phyloP scores from a whole-genome alignment of 257 asterid species.

The Ehretia macrophylla region DNA sequence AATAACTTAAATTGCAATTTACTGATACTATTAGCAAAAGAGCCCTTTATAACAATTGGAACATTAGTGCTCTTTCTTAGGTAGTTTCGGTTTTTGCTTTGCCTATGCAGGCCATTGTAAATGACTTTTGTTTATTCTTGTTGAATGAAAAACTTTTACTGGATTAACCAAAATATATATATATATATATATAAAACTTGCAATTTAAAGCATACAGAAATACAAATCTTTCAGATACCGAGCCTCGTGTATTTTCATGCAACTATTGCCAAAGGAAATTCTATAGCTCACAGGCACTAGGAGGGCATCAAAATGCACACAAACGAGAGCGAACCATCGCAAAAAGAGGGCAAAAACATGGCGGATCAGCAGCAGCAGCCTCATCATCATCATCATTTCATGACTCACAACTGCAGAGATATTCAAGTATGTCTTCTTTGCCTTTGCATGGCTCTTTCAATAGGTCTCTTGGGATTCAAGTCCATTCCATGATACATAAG shows the following conservation, averaged over 20 bases:
- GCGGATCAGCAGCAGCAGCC: conserved; percentile 3
- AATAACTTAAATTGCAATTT: no score
- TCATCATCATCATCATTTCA: conserved; percentile 3
- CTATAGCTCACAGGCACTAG: conserved; percentile 89
- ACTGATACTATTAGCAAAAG: no score
- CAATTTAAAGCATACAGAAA: no score
- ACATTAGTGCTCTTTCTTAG: no score
- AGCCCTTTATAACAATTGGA: no score
- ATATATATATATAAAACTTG: no score
- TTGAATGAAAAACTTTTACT: no score
- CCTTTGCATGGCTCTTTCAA: conserved; percentile 56
- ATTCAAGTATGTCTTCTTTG: conserved; percentile 59
- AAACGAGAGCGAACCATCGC: conserved; percentile 79
- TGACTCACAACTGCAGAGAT: conserved; percentile 17
- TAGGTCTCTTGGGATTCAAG: conserved; percentile 57
- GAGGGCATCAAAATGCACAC: conserved; percentile 96
- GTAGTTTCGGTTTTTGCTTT: no score
- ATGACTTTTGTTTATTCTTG: no score
- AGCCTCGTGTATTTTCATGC: conserved; percentile 68
- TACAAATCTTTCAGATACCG: conserved; percentile 19
- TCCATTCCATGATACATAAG: conserved; percentile 70
- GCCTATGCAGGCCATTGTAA: no score
- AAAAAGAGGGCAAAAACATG: conserved; percentile 35
- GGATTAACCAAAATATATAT: no score
- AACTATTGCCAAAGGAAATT: conserved; percentile 78